Evolutionary conservation across 1,284 basidiomycete species (phyloP).

Genomic region (Mycena sp.): DNA sequence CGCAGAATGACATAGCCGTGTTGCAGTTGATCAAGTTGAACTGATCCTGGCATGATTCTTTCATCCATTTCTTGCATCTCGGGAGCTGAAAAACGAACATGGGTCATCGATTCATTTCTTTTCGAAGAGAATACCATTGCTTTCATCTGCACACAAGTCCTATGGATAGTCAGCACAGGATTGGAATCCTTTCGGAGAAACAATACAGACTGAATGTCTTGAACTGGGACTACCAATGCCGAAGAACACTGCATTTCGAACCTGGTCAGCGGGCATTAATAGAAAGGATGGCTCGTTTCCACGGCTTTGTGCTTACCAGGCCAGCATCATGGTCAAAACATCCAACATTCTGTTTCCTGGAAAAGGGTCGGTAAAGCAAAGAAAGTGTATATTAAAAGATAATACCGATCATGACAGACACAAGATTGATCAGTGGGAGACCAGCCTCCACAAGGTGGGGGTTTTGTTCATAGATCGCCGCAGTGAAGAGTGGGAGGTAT

Average conservation of each 20-base stretch:
- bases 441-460: slow-evolving; percentile 63
- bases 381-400: not conserved
- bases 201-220: slow-evolving; percentile 39
- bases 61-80: slow-evolving; percentile 59
- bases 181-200: not conserved
- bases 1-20: slow-evolving; percentile 61
- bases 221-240: slow-evolving; percentile 53
- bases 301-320: slow-evolving; percentile 39
- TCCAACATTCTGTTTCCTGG: slow-evolving; percentile 69
- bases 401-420: slow-evolving; percentile 82
- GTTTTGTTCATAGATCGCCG: slow-evolving; percentile 85
- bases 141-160: slow-evolving; percentile 67
- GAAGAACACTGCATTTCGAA: slow-evolving; percentile 60
- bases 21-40: slow-evolving; percentile 63
- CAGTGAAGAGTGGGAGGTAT: slow-evolving; percentile 86
- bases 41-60: slow-evolving; percentile 54
- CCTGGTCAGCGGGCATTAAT: slow-evolving; percentile 32
- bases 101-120: no score
- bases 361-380: no score
- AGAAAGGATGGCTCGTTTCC: no score
- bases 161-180: not conserved
- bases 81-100: slow-evolving; percentile 45
- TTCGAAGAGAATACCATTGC: slow-evolving; percentile 49
- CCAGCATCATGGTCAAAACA: slow-evolving; percentile 46
- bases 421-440: slow-evolving; percentile 79